Base-by-base conservation (phyloP, 805 yeast species). In the Candida silvatica region DNA sequence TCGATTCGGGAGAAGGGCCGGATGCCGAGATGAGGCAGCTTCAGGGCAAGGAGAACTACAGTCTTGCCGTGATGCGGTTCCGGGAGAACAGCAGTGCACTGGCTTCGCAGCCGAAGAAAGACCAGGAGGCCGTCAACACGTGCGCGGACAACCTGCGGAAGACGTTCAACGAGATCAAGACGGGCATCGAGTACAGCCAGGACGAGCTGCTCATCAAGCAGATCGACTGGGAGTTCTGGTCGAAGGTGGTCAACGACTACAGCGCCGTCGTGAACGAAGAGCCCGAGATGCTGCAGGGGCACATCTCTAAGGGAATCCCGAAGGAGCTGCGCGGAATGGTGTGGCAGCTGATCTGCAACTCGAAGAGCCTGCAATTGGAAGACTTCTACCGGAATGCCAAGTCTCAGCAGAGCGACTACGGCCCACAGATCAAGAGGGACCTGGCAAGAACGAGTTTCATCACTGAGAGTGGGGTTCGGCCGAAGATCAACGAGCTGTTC, bases 211-310 rank as follows among this genome's bases (percentile, higher is more conserved):
- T 58, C 18, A 47, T 59, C 8, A 35, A 51, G 40, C 62, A 68
- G 18, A 69, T 78, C 31, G 84, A 81, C 51, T 83, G 92, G 92
- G 83, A 81, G 30, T 83, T 85, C 53, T 90, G 97, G 97, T 71
- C 88, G 5, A 63, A 63, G 25, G 82, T 88, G 14, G 85, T 86
- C 3, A 76, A 80, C 42, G 81, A 87, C 53, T 85, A 86, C 50
- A 66, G 77, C n/a, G 51, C 57, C 0, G 77, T 81, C 6, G 87
- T 87, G 2, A 64, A 70, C 35, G 61, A 68, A 16, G 74, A 75
- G 18, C 78, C 88, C 0, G 68, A 68, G 11, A 66, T 66, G 42
- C 65, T 90, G 38, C 69, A 77, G 31, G 52, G 58, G 26, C 76
- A 81, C 29, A 71, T 92, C 15, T 68, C 79, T 16, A 61, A 62